phyloP scores from a whole-genome alignment of 2,329 filamentous ascomycete genomes.

The Clarireedia homoeocarpa region DNA sequence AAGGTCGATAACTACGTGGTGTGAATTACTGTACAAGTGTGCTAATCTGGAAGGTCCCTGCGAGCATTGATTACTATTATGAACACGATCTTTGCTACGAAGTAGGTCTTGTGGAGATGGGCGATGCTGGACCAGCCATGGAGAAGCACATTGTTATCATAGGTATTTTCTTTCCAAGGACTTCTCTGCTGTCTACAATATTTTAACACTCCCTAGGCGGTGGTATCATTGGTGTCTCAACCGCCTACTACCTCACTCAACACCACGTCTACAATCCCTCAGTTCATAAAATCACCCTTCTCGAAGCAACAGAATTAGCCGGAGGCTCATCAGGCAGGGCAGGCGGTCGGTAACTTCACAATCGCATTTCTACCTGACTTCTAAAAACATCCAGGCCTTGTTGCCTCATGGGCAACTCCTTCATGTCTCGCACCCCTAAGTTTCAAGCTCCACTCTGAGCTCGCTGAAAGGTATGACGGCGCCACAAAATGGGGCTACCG shows the following conservation, averaged over 20 bases:
- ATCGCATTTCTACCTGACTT: not conserved
- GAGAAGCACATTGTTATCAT: not conserved
- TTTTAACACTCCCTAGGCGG: conserved; percentile 40
- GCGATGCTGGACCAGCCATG: too few relatives aligned
- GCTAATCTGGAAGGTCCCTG: too few relatives aligned
- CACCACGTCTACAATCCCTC: conserved; percentile 70
- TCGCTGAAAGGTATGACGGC: conserved; percentile 73
- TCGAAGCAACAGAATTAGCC: conserved; percentile 78
- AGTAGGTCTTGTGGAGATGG: too few relatives aligned
- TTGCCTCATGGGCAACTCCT: conserved; percentile 87
- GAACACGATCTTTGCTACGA: too few relatives aligned
- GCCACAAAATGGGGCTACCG: conserved; percentile 77
- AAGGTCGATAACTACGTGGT: too few relatives aligned
- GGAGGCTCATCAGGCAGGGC: conserved; percentile 87
- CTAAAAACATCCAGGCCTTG: conserved; percentile 36
- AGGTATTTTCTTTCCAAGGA: not conserved
- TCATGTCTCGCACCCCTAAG: conserved; percentile 73
- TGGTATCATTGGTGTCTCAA: conserved; percentile 80
- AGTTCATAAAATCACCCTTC: conserved; percentile 45
- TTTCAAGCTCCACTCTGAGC: conserved; percentile 69
- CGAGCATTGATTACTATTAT: too few relatives aligned
- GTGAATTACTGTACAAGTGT: too few relatives aligned
- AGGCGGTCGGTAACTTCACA: conserved; percentile 45
- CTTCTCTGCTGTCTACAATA: not conserved
- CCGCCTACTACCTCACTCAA: conserved; percentile 80